phyloP scores from a whole-genome alignment of 129 eudicot genomes.

The Flaveria trinervia region DNA sequence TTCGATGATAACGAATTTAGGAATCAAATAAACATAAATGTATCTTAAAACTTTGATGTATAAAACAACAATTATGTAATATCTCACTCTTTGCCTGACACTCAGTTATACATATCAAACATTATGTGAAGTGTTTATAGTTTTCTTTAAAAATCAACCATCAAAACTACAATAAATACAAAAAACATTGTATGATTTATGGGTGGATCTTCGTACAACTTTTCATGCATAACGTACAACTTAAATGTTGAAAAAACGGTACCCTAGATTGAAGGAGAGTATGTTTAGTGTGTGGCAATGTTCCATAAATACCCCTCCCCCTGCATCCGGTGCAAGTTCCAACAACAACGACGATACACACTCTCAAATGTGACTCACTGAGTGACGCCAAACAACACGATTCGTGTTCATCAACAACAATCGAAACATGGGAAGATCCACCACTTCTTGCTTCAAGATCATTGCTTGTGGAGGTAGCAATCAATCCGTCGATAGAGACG shows the following conservation, averaged over 20 bases:
- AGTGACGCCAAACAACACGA: conserved; percentile 18
- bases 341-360: conserved; percentile 23
- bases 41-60: too few relatives aligned
- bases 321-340: conserved; percentile 38
- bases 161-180: too few relatives aligned
- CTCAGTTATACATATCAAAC: too few relatives aligned
- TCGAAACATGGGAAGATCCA: conserved; percentile 70
- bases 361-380: conserved; percentile 24
- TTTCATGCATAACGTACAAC: conserved; percentile 4
- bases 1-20: too few relatives aligned
- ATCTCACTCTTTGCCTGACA: too few relatives aligned
- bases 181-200: too few relatives aligned
- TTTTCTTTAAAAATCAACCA: too few relatives aligned
- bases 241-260: neutral
- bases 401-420: neutral
- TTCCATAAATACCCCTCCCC: conserved; percentile 38
- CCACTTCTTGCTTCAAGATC: conserved; percentile 77
- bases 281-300: conserved; percentile 27
- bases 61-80: too few relatives aligned
- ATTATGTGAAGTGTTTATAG: too few relatives aligned
- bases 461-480: conserved; percentile 58
- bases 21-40: too few relatives aligned
- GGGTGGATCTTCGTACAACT: neutral
- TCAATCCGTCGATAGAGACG: conserved; percentile 62
- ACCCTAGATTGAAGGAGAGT: conserved; percentile 35